Base-by-base conservation (phyloP, 169 alveolate species). In the Babesia ovata region DNA sequence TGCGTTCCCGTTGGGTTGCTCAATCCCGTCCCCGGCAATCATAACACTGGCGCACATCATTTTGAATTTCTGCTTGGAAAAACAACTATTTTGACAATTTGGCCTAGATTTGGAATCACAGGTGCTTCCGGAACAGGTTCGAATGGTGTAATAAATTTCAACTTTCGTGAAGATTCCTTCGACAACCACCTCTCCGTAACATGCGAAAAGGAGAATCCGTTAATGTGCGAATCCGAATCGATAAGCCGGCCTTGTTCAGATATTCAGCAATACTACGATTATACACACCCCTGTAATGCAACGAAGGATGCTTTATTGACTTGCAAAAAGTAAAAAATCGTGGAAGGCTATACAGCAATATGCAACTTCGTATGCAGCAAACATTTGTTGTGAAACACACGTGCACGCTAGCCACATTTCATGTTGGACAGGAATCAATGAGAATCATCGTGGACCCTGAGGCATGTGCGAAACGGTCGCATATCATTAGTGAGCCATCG, bases 221-320 rank as follows among this genome's bases (percentile, higher is more conserved):
- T 19, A 49, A 21, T 49, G 57, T 21, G n/a, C 57, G 16, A 49
- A 33, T 33, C 2, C 39, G 2, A 6, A 6, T 6, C 39, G 7
- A 2, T 49, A 8, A 2, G 24, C 57, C 57, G 7, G 7, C 1
- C 24, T 49, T 49, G n/a, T 49, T 6, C 7, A 2, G 7, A 21
- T 21, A n/a, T 49, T 4, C 7, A 49, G 24, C 2, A 3, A 21
- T 21, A 3, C 14, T 1, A 53, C 21, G 21, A 53, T 10, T 22
- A 42, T 61, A 42, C 70, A 61, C 70, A 61, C 70, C 70, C 70
- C 2, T 59, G 13, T 49, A 24, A 24, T 26, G 50, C 17, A 22
- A 44, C 46, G 16, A 11, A 19, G 9, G 46, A 59, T 59, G 69
- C 24, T 36, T 29, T 29, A 59, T 22, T 19, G 17, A 28, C n/a